A percentile compares a stretch with the other conserved stretches of the same genome.
Evolutionary conservation across 176 grass and related monocot species (phyloP).

Genomic region (Guadua angustifolia): DNA sequence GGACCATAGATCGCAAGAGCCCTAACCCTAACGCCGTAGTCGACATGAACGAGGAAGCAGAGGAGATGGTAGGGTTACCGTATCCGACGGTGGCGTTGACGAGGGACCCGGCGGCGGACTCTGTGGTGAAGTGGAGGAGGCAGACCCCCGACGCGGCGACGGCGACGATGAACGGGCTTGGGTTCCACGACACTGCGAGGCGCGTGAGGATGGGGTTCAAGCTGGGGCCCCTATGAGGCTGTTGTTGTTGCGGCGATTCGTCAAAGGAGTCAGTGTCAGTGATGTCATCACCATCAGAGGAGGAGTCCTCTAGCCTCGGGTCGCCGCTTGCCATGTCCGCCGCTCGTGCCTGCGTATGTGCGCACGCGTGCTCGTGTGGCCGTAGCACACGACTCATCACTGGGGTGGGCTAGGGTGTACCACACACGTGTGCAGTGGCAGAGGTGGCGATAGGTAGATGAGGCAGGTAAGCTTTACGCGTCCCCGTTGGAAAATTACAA

Average conservation of each 20-base stretch:
- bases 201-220: constrained; percentile 53
- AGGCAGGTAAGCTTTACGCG: too few relatives aligned
- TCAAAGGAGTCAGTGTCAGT: constrained; percentile 47
- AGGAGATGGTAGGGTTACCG: constrained; percentile 21
- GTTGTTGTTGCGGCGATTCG: not conserved
- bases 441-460: too few relatives aligned
- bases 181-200: constrained; percentile 59
- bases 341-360: too few relatives aligned
- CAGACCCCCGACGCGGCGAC: constrained; percentile 56
- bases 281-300: constrained; percentile 40
- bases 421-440: too few relatives aligned
- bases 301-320: constrained; percentile 37
- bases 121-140: constrained; percentile 63
- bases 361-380: too few relatives aligned
- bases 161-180: constrained; percentile 59
- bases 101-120: constrained; percentile 63
- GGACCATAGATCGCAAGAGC: not conserved
- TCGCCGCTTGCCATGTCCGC: constrained; percentile 48
- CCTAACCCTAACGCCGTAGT: constrained; percentile 33
- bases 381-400: too few relatives aligned
- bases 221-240: not conserved
- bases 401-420: too few relatives aligned
- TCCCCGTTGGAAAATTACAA: too few relatives aligned
- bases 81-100: constrained; percentile 61
- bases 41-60: not conserved